Base-by-base conservation (phyloP, 345 rosid genomes). In the Gossypium turneri region DNA sequence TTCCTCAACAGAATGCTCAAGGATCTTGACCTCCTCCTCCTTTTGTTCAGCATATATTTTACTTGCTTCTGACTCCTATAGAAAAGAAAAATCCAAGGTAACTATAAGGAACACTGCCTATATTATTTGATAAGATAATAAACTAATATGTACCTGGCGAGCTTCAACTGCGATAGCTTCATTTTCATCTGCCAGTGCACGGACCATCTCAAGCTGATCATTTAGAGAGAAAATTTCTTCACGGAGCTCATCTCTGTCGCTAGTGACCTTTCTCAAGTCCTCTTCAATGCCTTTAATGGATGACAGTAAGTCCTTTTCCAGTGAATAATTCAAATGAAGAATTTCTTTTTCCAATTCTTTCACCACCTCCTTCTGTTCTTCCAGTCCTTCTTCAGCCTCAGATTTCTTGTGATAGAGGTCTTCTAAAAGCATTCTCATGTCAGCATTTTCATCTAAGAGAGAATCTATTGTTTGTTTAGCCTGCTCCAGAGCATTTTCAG, bases 1-100 rank as follows among this genome's bases (percentile, higher is more conserved):
- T 85, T 94, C 97, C 83, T 89, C 97, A 41, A 94, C 84, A 62
- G 98, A 94, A 76, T 79, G 77, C 76, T 94, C 98, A 71, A 94
- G 80, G 81, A 94, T 89, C 79, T 90, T 86, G 78, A 92, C 94
- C 85, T 94, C 98, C 75, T 89, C 94, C 78, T 90, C 98, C 85
- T 90, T 94, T 78, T 92, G 92, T 72, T 90, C 97, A 55, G 96
- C 92, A 66, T 86, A 86, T 65, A 84, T 47, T 78, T 87, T 90
- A 83, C 93, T 85, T 76, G 97, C 86, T 81, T 90, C 94, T 57
- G 89, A 85, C 80, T 85, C 97, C 98, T 94, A 61, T 65, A 80
- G 74, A 48, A 70, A 77, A 50, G 20, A 11, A 53, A 48, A 63
- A 19, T 24, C n/a, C 8, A 68, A 66, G 62, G 62, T 45, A 25